A percentile compares a stretch with the other conserved stretches of the same genome.
Conservation (phyloP, 495 filamentous ascomycete genomes). For the Pyrenopolyporus hunteri region DNA sequence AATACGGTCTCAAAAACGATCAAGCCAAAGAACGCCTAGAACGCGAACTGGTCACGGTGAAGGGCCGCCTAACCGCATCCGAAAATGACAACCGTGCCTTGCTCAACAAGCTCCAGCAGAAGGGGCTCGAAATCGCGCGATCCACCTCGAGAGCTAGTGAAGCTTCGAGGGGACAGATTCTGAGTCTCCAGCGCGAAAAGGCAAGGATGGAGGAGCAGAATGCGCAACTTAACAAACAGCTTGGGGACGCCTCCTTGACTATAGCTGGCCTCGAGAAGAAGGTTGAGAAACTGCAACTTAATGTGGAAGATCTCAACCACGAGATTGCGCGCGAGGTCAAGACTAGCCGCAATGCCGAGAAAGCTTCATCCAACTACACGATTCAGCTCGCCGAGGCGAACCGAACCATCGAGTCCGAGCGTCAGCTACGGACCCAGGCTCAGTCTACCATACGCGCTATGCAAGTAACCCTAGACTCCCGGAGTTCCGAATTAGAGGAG, state of each 20-base stretch:
- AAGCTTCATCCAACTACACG: conserved; percentile 79
- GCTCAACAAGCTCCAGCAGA: conserved; percentile 95
- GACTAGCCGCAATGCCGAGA: conserved; percentile 88
- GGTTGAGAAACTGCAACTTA: conserved; percentile 90
- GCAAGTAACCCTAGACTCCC: conserved; percentile 75
- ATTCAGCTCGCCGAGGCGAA: conserved; percentile 89
- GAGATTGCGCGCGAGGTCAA: conserved; percentile 91
- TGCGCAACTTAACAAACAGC: conserved; percentile 77
- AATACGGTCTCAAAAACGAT: conserved; percentile 84
- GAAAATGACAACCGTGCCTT: conserved; percentile 97
- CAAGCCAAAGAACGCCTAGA: conserved; percentile 92
- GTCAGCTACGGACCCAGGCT: conserved; percentile 82
- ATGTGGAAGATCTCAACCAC: conserved; percentile 90
- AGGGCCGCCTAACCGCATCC: conserved; percentile 87
- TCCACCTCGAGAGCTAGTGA: conserved; percentile 88
- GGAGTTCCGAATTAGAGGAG: conserved; percentile 79
- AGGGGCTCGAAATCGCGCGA: conserved; percentile 94
- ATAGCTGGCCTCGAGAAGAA: conserved; percentile 91
- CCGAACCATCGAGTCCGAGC: conserved; percentile 86
- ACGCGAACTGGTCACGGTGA: conserved; percentile 88
- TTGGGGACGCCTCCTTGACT: conserved; percentile 85
- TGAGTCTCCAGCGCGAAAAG: conserved; percentile 83
- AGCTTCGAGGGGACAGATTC: conserved; percentile 77
- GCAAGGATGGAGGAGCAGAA: conserved; percentile 82
- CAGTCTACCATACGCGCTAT: conserved; percentile 84